Conservation (phyloP, 805 yeast species). For the Myxozyma lipomycoides region DNA sequence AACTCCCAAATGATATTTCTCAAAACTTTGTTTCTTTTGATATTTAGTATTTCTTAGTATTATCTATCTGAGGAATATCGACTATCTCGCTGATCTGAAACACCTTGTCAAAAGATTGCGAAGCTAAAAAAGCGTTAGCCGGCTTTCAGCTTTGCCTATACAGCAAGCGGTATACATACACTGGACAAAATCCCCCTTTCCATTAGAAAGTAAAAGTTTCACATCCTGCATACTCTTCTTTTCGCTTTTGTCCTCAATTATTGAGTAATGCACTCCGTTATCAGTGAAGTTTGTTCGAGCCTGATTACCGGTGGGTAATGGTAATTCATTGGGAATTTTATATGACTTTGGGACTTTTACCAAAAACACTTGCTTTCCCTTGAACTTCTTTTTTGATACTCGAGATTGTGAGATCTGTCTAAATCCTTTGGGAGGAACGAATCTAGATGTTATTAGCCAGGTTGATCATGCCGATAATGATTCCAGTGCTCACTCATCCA, state of each 20-base stretch:
- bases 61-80: slow-evolving; percentile 15
- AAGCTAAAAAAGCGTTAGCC: slow-evolving; percentile 3
- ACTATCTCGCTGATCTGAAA: slow-evolving; percentile 24
- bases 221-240: slow-evolving; percentile 4
- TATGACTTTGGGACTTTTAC: not conserved
- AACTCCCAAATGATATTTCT: not conserved
- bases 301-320: not conserved
- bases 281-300: not conserved
- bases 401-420: not conserved
- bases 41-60: not conserved
- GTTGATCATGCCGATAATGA: not conserved
- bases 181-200: slow-evolving; percentile 4
- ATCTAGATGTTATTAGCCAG: not conserved
- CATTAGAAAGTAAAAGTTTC: slow-evolving; percentile 12
- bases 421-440: not conserved
- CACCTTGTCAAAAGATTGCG: slow-evolving; percentile 5
- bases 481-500: not conserved
- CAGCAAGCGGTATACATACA: not conserved
- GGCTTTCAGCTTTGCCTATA: not conserved
- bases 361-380: slow-evolving; percentile 3
- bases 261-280: slow-evolving; percentile 9
- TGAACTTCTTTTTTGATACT: not conserved
- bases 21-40: too few species aligned
- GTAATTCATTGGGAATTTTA: not conserved
- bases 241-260: slow-evolving; percentile 14